Percentiles rank a stretch among this genome's conserved stretches.
These are phyloP conservation scores for Aaosphaeria pasadenensis DNA, from an alignment of 2,329 filamentous ascomycete species.

Conservation along the genomic window DNA sequence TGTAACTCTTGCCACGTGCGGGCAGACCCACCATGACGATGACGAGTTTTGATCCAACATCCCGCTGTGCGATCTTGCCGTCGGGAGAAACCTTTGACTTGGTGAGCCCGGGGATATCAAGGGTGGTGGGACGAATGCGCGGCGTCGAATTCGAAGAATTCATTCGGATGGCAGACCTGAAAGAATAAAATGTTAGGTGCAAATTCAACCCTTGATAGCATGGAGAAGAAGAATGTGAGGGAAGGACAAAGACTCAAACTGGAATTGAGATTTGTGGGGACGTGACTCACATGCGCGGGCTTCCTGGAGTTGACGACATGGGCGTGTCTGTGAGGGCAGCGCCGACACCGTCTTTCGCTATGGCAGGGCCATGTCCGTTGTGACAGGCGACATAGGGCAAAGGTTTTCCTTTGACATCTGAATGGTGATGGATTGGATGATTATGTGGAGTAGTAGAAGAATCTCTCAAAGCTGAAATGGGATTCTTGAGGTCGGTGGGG, in stretches of 20 bases:
- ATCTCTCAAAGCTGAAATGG: background rate
- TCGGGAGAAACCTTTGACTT: constrained; percentile 94
- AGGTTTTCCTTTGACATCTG: constrained; percentile 26
- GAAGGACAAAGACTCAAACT: constrained; percentile 1
- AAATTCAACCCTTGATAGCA: constrained; percentile 2
- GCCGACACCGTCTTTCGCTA: constrained; percentile 45
- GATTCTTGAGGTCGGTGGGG: background rate
- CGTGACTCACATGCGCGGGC: constrained; percentile 57
- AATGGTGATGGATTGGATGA: no score
- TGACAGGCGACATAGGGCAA: constrained; percentile 14
- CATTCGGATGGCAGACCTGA: constrained; percentile 65
- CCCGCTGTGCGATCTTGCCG: constrained; percentile 86
- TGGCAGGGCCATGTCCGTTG: constrained; percentile 12
- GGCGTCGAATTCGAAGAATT: constrained; percentile 77
- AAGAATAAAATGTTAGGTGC: constrained; percentile 12
- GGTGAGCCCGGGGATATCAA: constrained; percentile 95
- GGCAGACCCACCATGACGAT: constrained; percentile 98
- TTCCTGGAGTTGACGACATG: constrained; percentile 59
- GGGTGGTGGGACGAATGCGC: constrained; percentile 82
- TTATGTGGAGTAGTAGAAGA: constrained; percentile 5
- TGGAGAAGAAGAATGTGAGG: background rate
- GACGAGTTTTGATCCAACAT: constrained; percentile 93
- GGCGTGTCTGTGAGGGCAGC: constrained; percentile 61
- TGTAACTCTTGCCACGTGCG: constrained; percentile 95
- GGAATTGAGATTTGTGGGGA: background rate